A percentile compares a stretch with the other conserved stretches of the same genome.
phyloP scores from a whole-genome alignment of 108 stramenopile genomes.

The Epithemia pelagica region DNA sequence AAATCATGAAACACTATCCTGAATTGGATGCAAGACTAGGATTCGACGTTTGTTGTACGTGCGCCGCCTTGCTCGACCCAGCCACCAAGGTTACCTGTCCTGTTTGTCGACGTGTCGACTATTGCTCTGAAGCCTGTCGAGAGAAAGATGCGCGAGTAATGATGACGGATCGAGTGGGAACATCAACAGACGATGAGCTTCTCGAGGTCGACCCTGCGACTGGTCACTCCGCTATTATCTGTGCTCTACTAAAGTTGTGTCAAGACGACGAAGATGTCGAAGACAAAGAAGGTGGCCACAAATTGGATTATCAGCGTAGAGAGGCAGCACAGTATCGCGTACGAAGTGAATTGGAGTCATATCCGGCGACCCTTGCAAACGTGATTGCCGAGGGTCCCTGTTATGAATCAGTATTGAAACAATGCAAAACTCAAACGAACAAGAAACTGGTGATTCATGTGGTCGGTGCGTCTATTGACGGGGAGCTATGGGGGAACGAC shows the following conservation, averaged over 20 bases:
- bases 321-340: constrained; percentile 65
- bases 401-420: constrained; percentile 27
- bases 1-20: constrained; percentile 12
- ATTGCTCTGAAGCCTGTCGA: constrained; percentile 65
- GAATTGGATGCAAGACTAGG: constrained; percentile 36
- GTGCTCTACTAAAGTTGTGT: constrained; percentile 59
- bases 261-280: constrained; percentile 65
- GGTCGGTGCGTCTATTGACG: constrained; percentile 70
- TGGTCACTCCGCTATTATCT: constrained; percentile 73
- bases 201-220: constrained; percentile 40
- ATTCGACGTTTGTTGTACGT: constrained; percentile 48
- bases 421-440: constrained; percentile 5
- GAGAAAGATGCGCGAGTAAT: constrained; percentile 31
- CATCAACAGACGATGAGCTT: constrained; percentile 3
- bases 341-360: constrained; percentile 72
- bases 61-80: constrained; percentile 12
- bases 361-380: constrained; percentile 85
- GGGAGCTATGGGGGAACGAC: constrained; percentile 63
- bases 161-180: background rate
- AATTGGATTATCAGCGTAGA: constrained; percentile 11
- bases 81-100: constrained; percentile 30
- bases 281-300: constrained; percentile 13
- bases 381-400: constrained; percentile 52
- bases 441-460: constrained; percentile 61
- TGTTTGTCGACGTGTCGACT: constrained; percentile 60